Evolutionary conservation across 805 yeast genomes (phyloP).

Genomic region (Monosporozyma unispora): DNA sequence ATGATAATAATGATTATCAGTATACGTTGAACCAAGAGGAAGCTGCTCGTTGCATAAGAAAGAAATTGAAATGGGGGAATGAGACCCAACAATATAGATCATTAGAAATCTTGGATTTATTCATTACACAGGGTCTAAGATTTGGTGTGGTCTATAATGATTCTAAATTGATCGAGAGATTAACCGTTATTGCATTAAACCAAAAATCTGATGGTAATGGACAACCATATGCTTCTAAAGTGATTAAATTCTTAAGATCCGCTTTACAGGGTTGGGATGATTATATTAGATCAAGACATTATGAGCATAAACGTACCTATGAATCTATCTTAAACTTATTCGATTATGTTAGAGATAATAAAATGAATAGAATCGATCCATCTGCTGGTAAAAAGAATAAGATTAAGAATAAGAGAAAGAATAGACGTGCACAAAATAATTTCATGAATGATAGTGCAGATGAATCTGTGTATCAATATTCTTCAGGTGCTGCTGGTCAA

Average conservation of each 20-base stretch:
- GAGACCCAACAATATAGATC: constrained; percentile 58
- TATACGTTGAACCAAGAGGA: constrained; percentile 41
- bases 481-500: constrained; percentile 12
- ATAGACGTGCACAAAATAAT: constrained; percentile 37
- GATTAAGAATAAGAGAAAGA: not conserved
- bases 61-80: constrained; percentile 80
- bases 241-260: constrained; percentile 35
- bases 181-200: constrained; percentile 31
- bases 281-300: constrained; percentile 30
- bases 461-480: constrained; percentile 31
- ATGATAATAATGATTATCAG: constrained; percentile 10
- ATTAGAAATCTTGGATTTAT: constrained; percentile 47
- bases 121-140: constrained; percentile 34
- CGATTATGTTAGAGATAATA: constrained; percentile 12
- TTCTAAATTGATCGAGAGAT: constrained; percentile 53
- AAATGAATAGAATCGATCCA: constrained; percentile 6
- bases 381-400: not conserved
- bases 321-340: constrained; percentile 8
- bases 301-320: constrained; percentile 25
- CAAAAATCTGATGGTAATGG: constrained; percentile 12
- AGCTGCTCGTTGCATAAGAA: constrained; percentile 85
- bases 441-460: constrained; percentile 49
- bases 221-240: constrained; percentile 29
- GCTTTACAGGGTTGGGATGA: constrained; percentile 61
- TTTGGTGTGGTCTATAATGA: constrained; percentile 53